Base-by-base conservation (phyloP, 331 rosid genomes). In the Malus hybrid region DNA sequence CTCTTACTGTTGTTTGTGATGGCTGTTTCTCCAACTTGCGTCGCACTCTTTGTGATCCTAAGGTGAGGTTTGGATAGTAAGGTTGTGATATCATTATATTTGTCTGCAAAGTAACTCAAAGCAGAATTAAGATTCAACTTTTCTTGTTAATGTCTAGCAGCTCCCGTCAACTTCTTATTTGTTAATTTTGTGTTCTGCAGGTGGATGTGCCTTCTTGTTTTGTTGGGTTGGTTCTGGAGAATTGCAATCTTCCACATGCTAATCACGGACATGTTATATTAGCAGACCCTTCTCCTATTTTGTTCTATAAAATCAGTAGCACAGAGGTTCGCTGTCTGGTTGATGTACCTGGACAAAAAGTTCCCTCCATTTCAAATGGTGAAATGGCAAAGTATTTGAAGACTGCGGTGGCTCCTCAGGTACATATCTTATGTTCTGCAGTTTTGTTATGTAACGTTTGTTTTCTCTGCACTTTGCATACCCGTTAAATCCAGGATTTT, bases 1-100 rank as follows among this genome's bases (percentile, higher is more conserved):
- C 97, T 54, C 85, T 93, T 63, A 91, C 96, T 33, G 81, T 93
- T 85, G 97, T 93, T 76, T 93, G 98, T 81, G 97, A 93, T 78
- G 98, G 98, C 15, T 93, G 98, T 78, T 93, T 93, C 88, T 93
- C 97, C 80, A 93, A 91, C 87, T 77, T 93, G 89, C 92, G 98
- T 3, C 96, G 96, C 62, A 81, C 97, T 73, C 98, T 93, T 61
- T 93, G 96, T 71, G 81, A 86, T 67, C 93, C 98, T n/a, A 84
- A 90, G 97, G 98, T 91, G 60, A 73, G 80, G 69, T 67, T 62
- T 60, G 19, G 71, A 72, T 68, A 28, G n/a, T 65, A 36, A 20
- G 13, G 1, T 73, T 65, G 39, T 63, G 56, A 54, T 74, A 28
- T 36, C 52, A 28, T 61, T 68, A 63, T 44, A 56, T 69, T 55